A percentile compares a stretch with the other conserved stretches of the same genome.
Conservation (phyloP, 2,329 filamentous ascomycete species). For the Coleophoma cylindrospora region DNA sequence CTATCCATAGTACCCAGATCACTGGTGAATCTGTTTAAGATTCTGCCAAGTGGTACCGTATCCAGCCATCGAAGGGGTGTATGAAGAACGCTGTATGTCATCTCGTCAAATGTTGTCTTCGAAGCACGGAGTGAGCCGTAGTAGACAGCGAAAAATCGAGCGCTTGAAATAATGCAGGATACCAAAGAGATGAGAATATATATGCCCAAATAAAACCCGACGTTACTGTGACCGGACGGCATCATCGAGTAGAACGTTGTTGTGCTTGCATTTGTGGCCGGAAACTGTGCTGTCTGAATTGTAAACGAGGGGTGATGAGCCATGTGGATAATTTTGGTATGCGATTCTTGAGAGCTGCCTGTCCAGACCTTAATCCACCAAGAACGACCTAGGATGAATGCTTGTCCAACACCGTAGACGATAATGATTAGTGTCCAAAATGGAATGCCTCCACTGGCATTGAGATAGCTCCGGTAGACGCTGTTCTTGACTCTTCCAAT, state of each 20-base stretch:
- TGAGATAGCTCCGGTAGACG: too few relatives aligned
- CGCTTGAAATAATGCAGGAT: background rate
- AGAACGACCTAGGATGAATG: too few relatives aligned
- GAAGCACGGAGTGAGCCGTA: background rate
- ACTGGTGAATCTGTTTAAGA: constrained; percentile 71
- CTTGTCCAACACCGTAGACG: too few relatives aligned
- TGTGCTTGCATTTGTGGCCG: background rate
- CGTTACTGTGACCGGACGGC: background rate
- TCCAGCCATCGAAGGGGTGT: background rate
- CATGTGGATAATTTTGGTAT: background rate
- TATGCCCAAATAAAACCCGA: background rate
- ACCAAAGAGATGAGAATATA: background rate
- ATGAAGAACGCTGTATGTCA: background rate
- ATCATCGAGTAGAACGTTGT: background rate
- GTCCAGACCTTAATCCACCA: too few relatives aligned
- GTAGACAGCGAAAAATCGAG: background rate
- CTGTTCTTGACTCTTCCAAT: too few relatives aligned
- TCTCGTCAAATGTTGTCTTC: background rate
- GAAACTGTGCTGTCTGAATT: background rate
- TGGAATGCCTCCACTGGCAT: too few relatives aligned
- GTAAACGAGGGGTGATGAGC: too few relatives aligned
- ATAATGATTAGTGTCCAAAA: too few relatives aligned
- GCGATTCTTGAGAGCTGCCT: too few relatives aligned
- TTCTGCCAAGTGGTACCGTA: constrained; percentile 56
- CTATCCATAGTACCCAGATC: constrained; percentile 68